Percentiles rank a stretch among this genome's conserved stretches.
Evolutionary conservation across 1,139 yeast species (phyloP).

Genomic region (Zygosaccharomyces sapae): DNA sequence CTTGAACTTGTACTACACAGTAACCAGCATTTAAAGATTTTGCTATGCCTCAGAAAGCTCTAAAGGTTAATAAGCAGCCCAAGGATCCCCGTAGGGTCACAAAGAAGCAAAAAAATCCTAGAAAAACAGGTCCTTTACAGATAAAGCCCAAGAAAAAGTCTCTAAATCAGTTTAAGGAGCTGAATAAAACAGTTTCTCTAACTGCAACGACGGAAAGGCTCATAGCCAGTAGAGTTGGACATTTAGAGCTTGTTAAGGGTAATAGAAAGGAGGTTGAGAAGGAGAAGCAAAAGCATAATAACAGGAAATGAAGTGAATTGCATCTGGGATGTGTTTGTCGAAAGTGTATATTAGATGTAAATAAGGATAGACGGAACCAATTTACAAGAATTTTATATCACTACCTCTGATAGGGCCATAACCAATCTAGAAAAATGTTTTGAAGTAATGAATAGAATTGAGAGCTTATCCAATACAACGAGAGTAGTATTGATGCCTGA

Average conservation of each 20-base stretch:
- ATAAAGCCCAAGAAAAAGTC: conserved; percentile 57
- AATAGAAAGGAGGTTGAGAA: conserved; percentile 81
- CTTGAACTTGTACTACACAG: not conserved
- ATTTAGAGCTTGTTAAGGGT: conserved; percentile 84
- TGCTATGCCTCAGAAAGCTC: conserved; percentile 40
- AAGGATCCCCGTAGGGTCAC: conserved; percentile 41
- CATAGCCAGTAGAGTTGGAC: conserved; percentile 90
- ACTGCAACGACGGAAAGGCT: conserved; percentile 75
- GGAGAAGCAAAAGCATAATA: conserved; percentile 34
- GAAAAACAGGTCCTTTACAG: conserved; percentile 70
- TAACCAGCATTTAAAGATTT: not conserved
- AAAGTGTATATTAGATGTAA: conserved; percentile 3
- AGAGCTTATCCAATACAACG: conserved; percentile 83
- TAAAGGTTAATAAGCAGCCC: conserved; percentile 38
- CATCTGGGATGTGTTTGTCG: conserved; percentile 2
- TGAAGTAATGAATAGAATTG: conserved; percentile 71
- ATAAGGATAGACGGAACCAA: not conserved
- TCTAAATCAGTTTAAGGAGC: conserved; percentile 51
- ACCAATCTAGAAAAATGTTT: conserved; percentile 64
- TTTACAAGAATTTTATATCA: conserved; percentile 27
- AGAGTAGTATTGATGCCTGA: conserved; percentile 80
- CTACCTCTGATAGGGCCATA: conserved; percentile 46
- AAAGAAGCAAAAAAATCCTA: conserved; percentile 51
- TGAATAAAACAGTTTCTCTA: conserved; percentile 60
- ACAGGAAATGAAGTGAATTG: conserved; percentile 3